Percentiles rank a stretch among this genome's conserved stretches.
Evolutionary conservation across 1,284 basidiomycete genomes (phyloP).

Genomic region (Tilletia horrida): DNA sequence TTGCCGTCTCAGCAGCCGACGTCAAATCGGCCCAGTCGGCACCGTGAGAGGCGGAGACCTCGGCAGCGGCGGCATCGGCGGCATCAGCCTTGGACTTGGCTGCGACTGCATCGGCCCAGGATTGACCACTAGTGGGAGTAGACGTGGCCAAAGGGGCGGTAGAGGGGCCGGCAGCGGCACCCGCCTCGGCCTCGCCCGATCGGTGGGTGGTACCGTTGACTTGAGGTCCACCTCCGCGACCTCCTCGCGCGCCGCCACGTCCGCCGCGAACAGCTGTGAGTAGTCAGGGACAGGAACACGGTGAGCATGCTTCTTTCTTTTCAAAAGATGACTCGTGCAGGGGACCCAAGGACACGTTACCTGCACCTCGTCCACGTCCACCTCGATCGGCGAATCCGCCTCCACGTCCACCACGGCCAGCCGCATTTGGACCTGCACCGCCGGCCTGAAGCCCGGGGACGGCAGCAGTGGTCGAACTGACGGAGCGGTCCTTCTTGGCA

Average conservation of each 20-base stretch:
- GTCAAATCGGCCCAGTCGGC: conserved; percentile 23
- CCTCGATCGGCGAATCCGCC: conserved; percentile 34
- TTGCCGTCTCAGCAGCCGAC: conserved; percentile 24
- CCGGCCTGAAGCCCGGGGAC: conserved; percentile 18
- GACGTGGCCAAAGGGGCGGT: conserved; percentile 33
- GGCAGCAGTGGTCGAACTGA: conserved; percentile 20
- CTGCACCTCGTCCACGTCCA: conserved; percentile 27
- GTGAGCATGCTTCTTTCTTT: neutral
- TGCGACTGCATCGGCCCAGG: conserved; percentile 42
- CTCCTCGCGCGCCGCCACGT: conserved; percentile 31
- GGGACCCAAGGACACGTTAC: neutral
- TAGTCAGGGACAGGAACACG: neutral
- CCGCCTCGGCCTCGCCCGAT: conserved; percentile 27
- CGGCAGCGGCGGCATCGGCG: neutral
- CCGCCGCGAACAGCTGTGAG: conserved; percentile 34
- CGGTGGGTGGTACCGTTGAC: conserved; percentile 36
- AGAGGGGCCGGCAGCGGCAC: conserved; percentile 29
- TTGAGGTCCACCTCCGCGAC: conserved; percentile 38
- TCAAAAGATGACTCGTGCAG: neutral
- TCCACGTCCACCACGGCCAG: conserved; percentile 29
- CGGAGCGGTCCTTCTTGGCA: conserved; percentile 42
- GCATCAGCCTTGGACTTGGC: conserved; percentile 28
- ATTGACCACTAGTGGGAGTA: conserved; percentile 29
- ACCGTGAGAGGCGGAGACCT: neutral
- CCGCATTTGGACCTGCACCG: neutral